A percentile compares a stretch with the other conserved stretches of the same genome.
These are phyloP conservation scores for Glycine latifolia DNA, from an alignment of 306 rosid genomes.

Conservation along the genomic window DNA sequence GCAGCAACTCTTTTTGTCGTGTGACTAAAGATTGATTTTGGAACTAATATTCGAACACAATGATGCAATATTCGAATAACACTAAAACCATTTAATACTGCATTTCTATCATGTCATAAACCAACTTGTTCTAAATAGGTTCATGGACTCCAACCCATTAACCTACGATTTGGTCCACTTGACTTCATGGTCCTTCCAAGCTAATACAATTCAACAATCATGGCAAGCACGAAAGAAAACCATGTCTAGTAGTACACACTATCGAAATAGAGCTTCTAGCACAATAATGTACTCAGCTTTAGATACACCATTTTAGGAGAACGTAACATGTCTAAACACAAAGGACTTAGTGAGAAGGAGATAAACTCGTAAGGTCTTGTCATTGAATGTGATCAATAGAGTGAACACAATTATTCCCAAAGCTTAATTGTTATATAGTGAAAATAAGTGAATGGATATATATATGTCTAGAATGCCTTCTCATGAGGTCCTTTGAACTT, in stretches of 20 bases:
- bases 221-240: background rate
- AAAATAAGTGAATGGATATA: too few species aligned
- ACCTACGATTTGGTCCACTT: background rate
- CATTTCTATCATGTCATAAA: too few species aligned
- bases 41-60: too few species aligned
- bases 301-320: background rate
- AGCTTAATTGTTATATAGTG: too few species aligned
- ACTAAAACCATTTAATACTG: too few species aligned
- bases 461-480: too few species aligned
- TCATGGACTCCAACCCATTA: too few species aligned
- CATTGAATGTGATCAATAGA: background rate
- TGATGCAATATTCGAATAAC: too few species aligned
- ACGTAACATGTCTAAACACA: background rate
- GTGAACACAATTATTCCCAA: background rate
- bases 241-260: background rate
- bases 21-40: too few species aligned
- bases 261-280: background rate
- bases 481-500: too few species aligned
- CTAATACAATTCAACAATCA: too few species aligned
- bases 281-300: background rate
- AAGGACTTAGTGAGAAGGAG: background rate
- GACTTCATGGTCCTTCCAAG: background rate
- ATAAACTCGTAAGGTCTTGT: background rate
- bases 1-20: background rate
- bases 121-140: too few species aligned